Percentiles rank a stretch among this genome's conserved stretches.
Evolutionary conservation across 108 stramenopile genomes (phyloP).

Genomic region (Licmophora abbreviata): DNA sequence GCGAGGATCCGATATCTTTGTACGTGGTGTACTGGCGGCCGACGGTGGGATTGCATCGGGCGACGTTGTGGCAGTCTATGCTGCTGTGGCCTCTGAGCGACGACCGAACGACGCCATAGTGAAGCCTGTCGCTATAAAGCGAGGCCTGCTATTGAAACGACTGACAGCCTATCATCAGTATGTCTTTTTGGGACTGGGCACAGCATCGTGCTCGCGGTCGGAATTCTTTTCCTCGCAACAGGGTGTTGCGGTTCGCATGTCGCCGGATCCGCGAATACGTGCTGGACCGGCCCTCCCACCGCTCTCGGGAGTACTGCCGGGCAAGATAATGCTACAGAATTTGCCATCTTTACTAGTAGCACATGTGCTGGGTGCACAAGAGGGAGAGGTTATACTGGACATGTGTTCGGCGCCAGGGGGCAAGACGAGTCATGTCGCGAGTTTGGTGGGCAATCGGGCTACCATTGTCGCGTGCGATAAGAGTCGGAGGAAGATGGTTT

Average conservation of each 20-base stretch:
- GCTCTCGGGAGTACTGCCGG: conserved; percentile 31
- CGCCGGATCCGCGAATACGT: conserved; percentile 13
- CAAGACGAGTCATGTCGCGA: conserved; percentile 85
- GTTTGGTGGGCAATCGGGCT: conserved; percentile 73
- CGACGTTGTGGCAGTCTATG: conserved; percentile 55
- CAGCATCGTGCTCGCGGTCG: conserved; percentile 25
- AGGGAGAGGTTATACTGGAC: conserved; percentile 77
- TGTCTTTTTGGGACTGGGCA: conserved; percentile 61
- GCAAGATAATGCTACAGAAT: conserved; percentile 59
- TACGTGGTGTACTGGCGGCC: conserved; percentile 50
- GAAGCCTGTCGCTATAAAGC: conserved; percentile 16
- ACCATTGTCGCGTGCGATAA: conserved; percentile 87
- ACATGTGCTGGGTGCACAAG: conserved; percentile 70
- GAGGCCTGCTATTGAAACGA: conserved; percentile 37
- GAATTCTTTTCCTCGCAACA: conserved; percentile 37
- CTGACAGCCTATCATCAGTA: too few species aligned
- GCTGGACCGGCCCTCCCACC: conserved; percentile 54
- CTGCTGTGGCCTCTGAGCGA: conserved; percentile 15
- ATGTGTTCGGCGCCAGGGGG: conserved; percentile 93
- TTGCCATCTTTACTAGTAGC: conserved; percentile 65
- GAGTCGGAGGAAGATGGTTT: conserved; percentile 60
- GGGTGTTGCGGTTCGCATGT: conserved; percentile 52
- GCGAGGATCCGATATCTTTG: conserved; percentile 69
- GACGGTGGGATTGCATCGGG: conserved; percentile 41
- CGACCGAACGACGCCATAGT: background rate